Evolutionary conservation across 345 rosid genomes (phyloP).

Genomic region (Eucalyptus melliodora): DNA sequence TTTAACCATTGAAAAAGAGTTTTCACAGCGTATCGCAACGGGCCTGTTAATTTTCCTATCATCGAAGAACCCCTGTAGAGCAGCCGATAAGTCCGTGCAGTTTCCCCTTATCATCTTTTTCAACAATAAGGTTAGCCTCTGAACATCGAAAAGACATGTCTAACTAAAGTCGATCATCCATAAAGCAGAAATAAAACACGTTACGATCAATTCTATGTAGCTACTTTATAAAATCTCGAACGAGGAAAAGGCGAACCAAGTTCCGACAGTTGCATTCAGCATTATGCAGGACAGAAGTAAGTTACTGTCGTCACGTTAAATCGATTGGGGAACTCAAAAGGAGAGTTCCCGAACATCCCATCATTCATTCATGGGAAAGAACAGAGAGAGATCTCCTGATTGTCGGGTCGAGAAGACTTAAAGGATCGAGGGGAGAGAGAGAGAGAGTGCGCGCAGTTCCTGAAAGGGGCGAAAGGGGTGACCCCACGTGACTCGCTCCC

Average conservation of each 20-base stretch:
- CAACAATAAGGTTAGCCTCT: background rate
- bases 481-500: background rate
- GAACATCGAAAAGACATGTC: background rate
- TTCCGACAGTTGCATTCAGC: background rate
- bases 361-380: background rate
- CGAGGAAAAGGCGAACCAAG: background rate
- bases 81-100: background rate
- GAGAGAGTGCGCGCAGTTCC: background rate
- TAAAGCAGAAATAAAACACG: background rate
- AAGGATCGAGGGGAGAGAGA: background rate
- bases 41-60: background rate
- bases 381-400: background rate
- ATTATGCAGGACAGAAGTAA: background rate
- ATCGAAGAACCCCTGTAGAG: background rate
- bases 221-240: background rate
- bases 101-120: background rate
- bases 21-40: accelerated
- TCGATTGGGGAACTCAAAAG: background rate
- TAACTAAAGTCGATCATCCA: background rate
- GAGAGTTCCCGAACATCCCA: background rate
- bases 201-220: background rate
- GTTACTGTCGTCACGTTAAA: background rate
- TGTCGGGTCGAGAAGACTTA: background rate
- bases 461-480: background rate
- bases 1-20: background rate